phyloP scores from a whole-genome alignment of 2,329 filamentous ascomycete species.

The Juglanconis oblonga region DNA sequence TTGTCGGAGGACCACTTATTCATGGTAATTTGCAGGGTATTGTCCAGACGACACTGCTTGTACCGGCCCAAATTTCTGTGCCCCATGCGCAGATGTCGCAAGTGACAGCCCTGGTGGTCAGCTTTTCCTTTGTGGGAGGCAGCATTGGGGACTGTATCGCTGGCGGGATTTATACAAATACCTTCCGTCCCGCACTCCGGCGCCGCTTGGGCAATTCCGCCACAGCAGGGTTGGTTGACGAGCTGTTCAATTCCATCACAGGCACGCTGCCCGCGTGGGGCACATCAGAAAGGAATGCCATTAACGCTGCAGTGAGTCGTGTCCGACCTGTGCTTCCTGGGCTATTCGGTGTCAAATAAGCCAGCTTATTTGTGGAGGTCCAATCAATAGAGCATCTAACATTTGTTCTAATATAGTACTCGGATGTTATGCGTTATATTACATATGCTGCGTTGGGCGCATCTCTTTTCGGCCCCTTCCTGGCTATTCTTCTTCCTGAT shows the following conservation, averaged over 20 bases:
- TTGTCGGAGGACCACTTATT: conserved; percentile 26
- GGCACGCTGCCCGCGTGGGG: conserved; percentile 38
- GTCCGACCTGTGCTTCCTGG: no score
- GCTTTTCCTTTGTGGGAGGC: conserved; percentile 38
- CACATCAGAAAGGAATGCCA: conserved; percentile 35
- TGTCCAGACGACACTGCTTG: conserved; percentile 39
- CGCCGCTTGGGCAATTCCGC: conserved; percentile 32
- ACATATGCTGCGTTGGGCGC: no score
- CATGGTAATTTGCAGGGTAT: conserved; percentile 45
- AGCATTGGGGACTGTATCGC: conserved; percentile 39
- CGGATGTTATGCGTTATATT: no score
- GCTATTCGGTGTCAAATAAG: no score
- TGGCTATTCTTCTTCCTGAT: no score
- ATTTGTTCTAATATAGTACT: no score
- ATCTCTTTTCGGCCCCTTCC: no score
- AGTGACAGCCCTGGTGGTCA: conserved; percentile 43
- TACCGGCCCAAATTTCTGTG: conserved; percentile 43
- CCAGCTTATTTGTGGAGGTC: no score
- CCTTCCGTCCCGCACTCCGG: conserved; percentile 35
- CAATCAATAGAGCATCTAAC: no score
- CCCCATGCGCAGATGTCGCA: conserved; percentile 44
- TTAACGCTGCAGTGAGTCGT: conserved; percentile 36
- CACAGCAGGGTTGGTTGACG: conserved; percentile 30
- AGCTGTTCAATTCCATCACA: conserved; percentile 44
- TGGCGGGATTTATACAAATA: conserved; percentile 48